Evolutionary conservation across 2,329 filamentous ascomycete genomes (phyloP).

Genomic region (Biscogniauxia sp.): DNA sequence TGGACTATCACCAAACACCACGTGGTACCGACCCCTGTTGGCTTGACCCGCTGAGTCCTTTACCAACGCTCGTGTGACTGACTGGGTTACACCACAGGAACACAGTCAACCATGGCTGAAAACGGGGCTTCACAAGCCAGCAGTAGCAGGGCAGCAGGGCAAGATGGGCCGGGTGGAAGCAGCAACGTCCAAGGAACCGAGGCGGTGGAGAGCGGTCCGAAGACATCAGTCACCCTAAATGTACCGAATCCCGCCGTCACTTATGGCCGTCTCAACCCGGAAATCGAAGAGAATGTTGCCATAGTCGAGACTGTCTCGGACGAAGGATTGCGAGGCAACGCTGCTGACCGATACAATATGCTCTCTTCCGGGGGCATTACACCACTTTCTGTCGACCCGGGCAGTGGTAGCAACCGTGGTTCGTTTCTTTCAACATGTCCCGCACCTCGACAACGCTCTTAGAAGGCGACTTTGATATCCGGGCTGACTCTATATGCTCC

Average conservation of each 20-base stretch:
- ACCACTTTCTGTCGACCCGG: slow-evolving; percentile 10
- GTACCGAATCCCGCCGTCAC: slow-evolving; percentile 22
- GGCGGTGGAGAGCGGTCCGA: slow-evolving; percentile 3
- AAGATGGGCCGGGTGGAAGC: background rate
- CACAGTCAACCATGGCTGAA: slow-evolving; percentile 15
- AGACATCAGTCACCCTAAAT: slow-evolving; percentile 18
- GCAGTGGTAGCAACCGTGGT: slow-evolving; percentile 15
- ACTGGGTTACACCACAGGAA: slow-evolving; percentile 13
- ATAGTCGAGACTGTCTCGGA: slow-evolving; percentile 30
- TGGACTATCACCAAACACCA: slow-evolving; percentile 18
- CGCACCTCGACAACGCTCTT: background rate
- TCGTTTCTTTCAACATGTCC: slow-evolving; percentile 4
- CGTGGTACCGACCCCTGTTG: slow-evolving; percentile 24
- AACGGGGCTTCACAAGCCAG: slow-evolving; percentile 1
- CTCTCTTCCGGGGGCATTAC: slow-evolving; percentile 13
- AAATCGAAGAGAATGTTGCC: slow-evolving; percentile 35
- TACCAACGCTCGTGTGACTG: slow-evolving; percentile 15
- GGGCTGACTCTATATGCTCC: background rate
- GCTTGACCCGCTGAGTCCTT: slow-evolving; percentile 17
- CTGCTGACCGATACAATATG: slow-evolving; percentile 13
- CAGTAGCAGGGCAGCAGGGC: background rate
- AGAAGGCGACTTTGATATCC: background rate
- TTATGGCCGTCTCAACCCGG: slow-evolving; percentile 37
- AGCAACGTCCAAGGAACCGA: background rate
- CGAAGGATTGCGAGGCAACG: slow-evolving; percentile 16